phyloP scores from a whole-genome alignment of 1,284 basidiomycete species.

The Hemileia vastatrix region DNA sequence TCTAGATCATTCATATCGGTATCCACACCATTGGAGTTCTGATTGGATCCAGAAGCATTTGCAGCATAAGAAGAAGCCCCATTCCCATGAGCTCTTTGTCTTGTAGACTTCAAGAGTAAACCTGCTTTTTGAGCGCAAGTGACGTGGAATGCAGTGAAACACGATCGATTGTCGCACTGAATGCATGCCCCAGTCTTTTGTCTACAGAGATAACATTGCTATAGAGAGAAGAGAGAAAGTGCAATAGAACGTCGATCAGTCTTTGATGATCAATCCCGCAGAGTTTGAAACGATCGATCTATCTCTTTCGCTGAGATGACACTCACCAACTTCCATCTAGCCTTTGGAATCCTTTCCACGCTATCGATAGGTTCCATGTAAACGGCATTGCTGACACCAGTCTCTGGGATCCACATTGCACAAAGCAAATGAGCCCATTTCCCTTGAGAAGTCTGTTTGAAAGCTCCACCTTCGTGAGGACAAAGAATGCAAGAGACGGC shows the following conservation, averaged over 20 bases:
- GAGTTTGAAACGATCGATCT: too few relatives aligned
- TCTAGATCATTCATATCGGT: too few relatives aligned
- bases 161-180: conserved; percentile 83
- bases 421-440: conserved; percentile 96
- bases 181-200: conserved; percentile 81
- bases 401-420: conserved; percentile 96
- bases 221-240: too few relatives aligned
- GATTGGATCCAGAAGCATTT: too few relatives aligned
- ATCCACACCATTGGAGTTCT: too few relatives aligned
- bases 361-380: conserved; percentile 99
- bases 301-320: too few relatives aligned
- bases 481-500: conserved; percentile 91
- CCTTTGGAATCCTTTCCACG: conserved; percentile 76
- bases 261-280: too few relatives aligned
- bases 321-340: conserved; percentile 83
- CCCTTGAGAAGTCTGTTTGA: conserved; percentile 88
- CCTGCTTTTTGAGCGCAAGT: conserved; percentile 85
- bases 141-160: conserved; percentile 88
- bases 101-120: conserved; percentile 52
- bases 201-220: conserved; percentile 80
- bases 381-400: conserved; percentile 81
- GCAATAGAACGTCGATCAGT: too few relatives aligned
- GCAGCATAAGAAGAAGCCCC: too few relatives aligned
- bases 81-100: too few relatives aligned
- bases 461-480: conserved; percentile 92